Percentiles rank a stretch among this genome's conserved stretches.
Conservation (phyloP, 2,329 filamentous ascomycete species). For the Escovopsis sp. region DNA sequence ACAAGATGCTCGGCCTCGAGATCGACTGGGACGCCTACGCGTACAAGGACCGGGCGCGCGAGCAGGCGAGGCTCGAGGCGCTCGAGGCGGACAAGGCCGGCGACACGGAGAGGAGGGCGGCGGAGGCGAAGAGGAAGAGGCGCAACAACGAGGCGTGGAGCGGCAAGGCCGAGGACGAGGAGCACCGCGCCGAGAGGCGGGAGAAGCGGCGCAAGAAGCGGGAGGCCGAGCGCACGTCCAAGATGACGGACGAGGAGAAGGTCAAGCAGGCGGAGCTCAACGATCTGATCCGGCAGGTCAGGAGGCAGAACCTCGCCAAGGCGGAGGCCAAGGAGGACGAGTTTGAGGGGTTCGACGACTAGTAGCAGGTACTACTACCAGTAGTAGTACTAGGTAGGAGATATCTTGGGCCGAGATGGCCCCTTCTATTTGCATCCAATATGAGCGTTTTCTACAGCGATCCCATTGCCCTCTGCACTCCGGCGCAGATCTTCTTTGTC, state of each 20-base stretch:
- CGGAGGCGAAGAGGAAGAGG: constrained; percentile 38
- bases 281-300: constrained; percentile 49
- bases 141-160: constrained; percentile 60
- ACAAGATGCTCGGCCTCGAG: constrained; percentile 45
- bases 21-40: constrained; percentile 54
- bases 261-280: constrained; percentile 47
- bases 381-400: too few species aligned
- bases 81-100: constrained; percentile 33
- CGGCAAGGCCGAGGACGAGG: constrained; percentile 51
- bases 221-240: constrained; percentile 46
- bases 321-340: constrained; percentile 29
- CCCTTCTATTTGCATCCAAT: too few species aligned
- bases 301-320: constrained; percentile 38
- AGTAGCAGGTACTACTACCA: too few species aligned
- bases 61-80: constrained; percentile 46
- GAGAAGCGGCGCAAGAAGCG: constrained; percentile 50
- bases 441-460: too few species aligned
- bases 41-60: constrained; percentile 59
- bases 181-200: constrained; percentile 43
- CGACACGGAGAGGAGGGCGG: constrained; percentile 22
- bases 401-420: too few species aligned
- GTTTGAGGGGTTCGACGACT: constrained; percentile 46
- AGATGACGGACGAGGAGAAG: constrained; percentile 59
- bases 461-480: too few species aligned
- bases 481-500: too few species aligned